Conservation (phyloP, 1,284 basidiomycete species). For the Rhodotorula mucilaginosa region DNA sequence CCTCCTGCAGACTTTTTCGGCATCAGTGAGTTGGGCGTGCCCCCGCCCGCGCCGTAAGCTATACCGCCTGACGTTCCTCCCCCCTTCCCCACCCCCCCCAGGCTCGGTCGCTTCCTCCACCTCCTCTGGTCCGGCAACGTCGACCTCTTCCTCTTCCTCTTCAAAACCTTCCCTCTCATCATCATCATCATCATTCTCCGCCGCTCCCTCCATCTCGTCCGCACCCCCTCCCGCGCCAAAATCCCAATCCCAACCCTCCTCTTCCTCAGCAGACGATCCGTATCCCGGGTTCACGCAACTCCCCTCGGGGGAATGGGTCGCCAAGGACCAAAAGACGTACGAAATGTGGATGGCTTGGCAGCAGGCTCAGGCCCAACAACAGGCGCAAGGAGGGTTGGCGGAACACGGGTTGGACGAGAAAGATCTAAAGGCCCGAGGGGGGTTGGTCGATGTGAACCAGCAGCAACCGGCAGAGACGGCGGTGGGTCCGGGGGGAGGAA, state of each 20-base stretch:
- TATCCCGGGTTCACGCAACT: slow-evolving; percentile 44
- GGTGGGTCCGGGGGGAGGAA: slow-evolving; percentile 10
- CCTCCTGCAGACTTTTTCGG: slow-evolving; percentile 36
- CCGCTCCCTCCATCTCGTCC: slow-evolving; percentile 7
- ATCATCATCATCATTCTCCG: too few species aligned
- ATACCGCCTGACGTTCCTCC: not conserved
- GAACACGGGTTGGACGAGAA: slow-evolving; percentile 23
- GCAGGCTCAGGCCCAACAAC: slow-evolving; percentile 4
- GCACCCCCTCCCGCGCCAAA: slow-evolving; percentile 12
- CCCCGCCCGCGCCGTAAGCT: too few species aligned
- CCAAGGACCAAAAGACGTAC: slow-evolving; percentile 38
- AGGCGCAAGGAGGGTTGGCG: not conserved
- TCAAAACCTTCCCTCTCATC: slow-evolving; percentile 2
- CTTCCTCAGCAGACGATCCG: slow-evolving; percentile 35
- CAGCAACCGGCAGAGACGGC: slow-evolving; percentile 20
- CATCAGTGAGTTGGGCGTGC: slow-evolving; percentile 17
- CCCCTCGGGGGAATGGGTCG: slow-evolving; percentile 43
- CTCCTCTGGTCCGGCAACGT: not conserved
- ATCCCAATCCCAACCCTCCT: slow-evolving; percentile 11
- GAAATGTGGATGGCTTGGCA: slow-evolving; percentile 26
- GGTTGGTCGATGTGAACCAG: slow-evolving; percentile 30
- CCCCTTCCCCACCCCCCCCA: not conserved
- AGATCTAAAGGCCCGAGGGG: slow-evolving; percentile 19
- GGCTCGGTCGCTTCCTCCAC: slow-evolving; percentile 25
- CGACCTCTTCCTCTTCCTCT: slow-evolving; percentile 3